phyloP scores from a whole-genome alignment of 176 grass and related monocot genomes.

The Thinopyrum elongatum region DNA sequence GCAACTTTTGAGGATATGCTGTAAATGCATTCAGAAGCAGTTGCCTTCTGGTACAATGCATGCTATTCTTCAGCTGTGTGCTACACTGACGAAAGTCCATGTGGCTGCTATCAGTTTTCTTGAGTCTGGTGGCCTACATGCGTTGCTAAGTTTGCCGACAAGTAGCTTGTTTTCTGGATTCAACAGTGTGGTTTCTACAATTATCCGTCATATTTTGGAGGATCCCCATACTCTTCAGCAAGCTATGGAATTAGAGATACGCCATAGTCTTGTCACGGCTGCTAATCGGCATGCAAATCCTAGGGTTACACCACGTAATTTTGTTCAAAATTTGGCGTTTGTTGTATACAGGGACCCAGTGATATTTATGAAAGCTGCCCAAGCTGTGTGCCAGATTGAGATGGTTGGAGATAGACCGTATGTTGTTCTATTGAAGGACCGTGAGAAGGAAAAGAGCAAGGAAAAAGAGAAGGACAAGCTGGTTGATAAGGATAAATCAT shows the following conservation, averaged over 20 bases:
- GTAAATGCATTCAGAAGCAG: constrained; percentile 76
- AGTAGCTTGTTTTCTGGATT: constrained; percentile 95
- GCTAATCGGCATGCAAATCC: constrained; percentile 84
- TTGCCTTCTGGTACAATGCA: constrained; percentile 86
- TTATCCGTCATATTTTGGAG: constrained; percentile 97
- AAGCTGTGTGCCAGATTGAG: constrained; percentile 94
- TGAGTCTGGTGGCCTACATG: constrained; percentile 73
- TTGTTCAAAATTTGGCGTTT: constrained; percentile 85
- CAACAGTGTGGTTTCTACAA: constrained; percentile 83
- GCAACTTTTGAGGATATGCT: constrained; percentile 84
- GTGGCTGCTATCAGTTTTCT: constrained; percentile 75
- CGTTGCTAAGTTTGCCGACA: constrained; percentile 71
- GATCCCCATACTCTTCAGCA: constrained; percentile 98
- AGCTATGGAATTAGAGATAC: constrained; percentile 99
- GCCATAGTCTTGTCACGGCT: constrained; percentile 78
- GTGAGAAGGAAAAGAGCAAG: constrained; percentile 84
- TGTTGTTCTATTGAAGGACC: constrained; percentile 87
- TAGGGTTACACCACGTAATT: constrained; percentile 77
- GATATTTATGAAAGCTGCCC: constrained; percentile 93
- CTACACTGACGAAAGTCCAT: constrained; percentile 88
- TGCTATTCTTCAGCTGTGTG: constrained; percentile 88
- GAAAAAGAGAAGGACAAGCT: constrained; percentile 87
- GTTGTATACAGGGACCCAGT: constrained; percentile 85
- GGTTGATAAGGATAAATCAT: constrained; percentile 57
- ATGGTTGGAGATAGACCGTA: constrained; percentile 94